phyloP scores from a whole-genome alignment of 2,329 filamentous ascomycete genomes.

The Ophiostoma ulmi region DNA sequence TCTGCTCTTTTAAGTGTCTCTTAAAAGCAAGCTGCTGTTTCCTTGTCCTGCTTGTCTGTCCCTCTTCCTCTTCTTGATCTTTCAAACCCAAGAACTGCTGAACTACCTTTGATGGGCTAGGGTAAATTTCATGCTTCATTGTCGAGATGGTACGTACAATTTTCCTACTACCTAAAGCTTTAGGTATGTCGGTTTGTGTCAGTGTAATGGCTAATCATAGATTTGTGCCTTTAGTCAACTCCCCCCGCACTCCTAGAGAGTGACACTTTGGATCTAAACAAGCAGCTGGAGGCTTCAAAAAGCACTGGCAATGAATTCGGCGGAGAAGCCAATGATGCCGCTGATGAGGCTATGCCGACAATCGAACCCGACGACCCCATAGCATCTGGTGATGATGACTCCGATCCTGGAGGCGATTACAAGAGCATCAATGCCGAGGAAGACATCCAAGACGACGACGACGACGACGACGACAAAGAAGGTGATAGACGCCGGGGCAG shows the following conservation, averaged over 20 bases:
- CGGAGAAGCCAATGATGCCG: not conserved
- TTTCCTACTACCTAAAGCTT: not conserved
- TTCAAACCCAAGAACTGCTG: not conserved
- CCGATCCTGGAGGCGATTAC: not conserved
- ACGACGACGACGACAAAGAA: not conserved
- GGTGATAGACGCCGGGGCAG: not conserved
- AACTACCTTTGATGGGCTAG: not conserved
- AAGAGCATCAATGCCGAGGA: not conserved
- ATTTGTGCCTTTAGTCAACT: not conserved
- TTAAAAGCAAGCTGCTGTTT: not conserved
- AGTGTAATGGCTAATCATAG: not conserved
- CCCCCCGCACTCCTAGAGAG: not conserved
- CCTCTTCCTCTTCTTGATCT: not conserved
- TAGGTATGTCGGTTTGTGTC: not conserved
- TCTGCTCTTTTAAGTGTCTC: not conserved
- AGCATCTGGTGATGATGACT: not conserved
- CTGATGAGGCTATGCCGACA: not conserved
- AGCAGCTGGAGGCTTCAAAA: not conserved
- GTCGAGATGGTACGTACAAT: not conserved
- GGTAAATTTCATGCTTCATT: not conserved
- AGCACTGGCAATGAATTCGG: not conserved
- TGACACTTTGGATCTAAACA: not conserved
- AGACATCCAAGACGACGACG: not conserved
- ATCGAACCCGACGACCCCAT: not conserved
- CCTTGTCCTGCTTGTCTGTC: not conserved